These are phyloP conservation scores for Scedosporium aurantiacum DNA, from an alignment of 2,329 filamentous ascomycete species.

Conservation along the genomic window DNA sequence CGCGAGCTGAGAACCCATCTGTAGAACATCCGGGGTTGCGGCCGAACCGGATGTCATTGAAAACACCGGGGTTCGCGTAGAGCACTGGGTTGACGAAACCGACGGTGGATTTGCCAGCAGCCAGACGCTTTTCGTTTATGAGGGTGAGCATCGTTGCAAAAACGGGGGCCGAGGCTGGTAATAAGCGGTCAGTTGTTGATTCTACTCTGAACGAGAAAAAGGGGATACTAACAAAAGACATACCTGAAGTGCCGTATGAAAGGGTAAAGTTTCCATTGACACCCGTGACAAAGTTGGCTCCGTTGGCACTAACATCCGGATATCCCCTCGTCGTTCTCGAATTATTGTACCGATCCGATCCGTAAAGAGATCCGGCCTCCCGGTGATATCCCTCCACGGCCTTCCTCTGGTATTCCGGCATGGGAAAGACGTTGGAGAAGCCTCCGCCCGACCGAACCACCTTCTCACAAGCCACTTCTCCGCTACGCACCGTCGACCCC, in stretches of 20 bases:
- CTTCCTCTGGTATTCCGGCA: conserved; percentile 34
- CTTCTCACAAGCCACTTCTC: conserved; percentile 32
- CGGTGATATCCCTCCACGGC: conserved; percentile 28
- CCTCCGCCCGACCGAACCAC: conserved; percentile 35
- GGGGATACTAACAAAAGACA: neutral
- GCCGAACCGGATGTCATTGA: conserved; percentile 16
- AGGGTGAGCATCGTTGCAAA: conserved; percentile 12
- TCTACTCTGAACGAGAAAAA: no score
- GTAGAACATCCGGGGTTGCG: conserved; percentile 17
- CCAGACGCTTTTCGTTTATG: conserved; percentile 25
- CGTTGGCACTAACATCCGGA: conserved; percentile 34
- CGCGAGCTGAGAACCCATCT: conserved; percentile 14
- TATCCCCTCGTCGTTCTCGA: conserved; percentile 16
- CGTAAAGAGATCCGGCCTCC: neutral
- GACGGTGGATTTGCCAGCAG: conserved; percentile 20
- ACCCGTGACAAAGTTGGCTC: conserved; percentile 30
- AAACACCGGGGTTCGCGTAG: conserved; percentile 13
- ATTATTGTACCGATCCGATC: neutral
- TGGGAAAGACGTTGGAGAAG: conserved; percentile 36
- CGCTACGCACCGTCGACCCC: conserved; percentile 24
- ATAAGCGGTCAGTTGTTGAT: neutral
- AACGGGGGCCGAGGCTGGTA: conserved; percentile 10
- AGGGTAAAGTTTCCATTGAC: conserved; percentile 30
- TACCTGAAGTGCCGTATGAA: conserved; percentile 35
- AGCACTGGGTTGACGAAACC: conserved; percentile 26